Conservation (phyloP, 148 eudicot species). For the Rhododendron williamsianum region DNA sequence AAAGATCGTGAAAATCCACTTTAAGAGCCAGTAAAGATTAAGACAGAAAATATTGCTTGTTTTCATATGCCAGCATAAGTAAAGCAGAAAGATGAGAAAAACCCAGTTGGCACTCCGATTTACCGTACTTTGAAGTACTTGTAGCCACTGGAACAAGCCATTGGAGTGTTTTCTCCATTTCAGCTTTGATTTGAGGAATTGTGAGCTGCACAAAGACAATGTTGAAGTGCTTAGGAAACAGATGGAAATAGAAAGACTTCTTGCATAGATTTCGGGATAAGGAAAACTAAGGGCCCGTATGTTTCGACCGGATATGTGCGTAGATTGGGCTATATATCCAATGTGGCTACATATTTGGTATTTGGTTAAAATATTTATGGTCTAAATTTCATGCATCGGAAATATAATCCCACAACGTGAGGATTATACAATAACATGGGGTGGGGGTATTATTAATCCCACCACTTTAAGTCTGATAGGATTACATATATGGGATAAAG, state of each 20-base stretch:
- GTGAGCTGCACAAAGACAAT: conserved; percentile 49
- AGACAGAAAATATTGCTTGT: background rate
- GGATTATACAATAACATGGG: background rate
- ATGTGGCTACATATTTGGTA: background rate
- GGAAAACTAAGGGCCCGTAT: background rate
- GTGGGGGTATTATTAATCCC: background rate
- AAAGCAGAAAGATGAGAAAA: background rate
- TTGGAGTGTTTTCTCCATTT: conserved; percentile 82
- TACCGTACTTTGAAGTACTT: conserved; percentile 71
- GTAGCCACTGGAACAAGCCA: conserved; percentile 98
- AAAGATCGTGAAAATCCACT: conserved; percentile 1
- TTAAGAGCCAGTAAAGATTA: background rate
- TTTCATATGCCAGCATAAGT: background rate
- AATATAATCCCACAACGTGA: background rate
- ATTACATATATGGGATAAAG: background rate
- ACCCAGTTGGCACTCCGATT: background rate
- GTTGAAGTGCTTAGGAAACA: conserved; percentile 5
- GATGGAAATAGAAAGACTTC: conserved; percentile 1
- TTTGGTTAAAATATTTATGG: background rate
- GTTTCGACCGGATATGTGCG: background rate
- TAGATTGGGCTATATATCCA: background rate
- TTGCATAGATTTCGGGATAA: background rate
- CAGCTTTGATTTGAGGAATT: conserved; percentile 75
- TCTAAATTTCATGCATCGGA: background rate
- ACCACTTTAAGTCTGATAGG: background rate